These are phyloP conservation scores for Claviceps pazoutovae DNA, from an alignment of 2,329 filamentous ascomycete species.

Conservation along the genomic window DNA sequence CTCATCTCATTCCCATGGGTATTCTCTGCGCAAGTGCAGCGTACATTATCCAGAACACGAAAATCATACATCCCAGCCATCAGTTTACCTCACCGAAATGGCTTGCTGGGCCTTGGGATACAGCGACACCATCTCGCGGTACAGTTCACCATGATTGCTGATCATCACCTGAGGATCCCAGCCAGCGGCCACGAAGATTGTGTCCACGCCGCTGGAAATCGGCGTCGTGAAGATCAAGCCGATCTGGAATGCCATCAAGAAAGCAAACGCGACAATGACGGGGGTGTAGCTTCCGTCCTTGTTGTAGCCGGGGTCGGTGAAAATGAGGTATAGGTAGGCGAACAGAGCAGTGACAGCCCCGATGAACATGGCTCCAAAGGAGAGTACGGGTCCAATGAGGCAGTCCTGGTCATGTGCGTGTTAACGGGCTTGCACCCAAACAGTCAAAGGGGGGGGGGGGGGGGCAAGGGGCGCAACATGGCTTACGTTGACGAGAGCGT, in stretches of 20 bases:
- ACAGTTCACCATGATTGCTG: constrained; percentile 68
- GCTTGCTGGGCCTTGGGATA: constrained; percentile 75
- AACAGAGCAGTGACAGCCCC: constrained; percentile 70
- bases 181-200: constrained; percentile 70
- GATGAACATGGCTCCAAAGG: constrained; percentile 70
- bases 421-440: constrained; percentile 7
- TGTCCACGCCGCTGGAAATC: constrained; percentile 76
- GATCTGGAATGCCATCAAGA: constrained; percentile 82
- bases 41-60: not conserved
- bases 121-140: constrained; percentile 61
- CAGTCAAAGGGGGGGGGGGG: not conserved
- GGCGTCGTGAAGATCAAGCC: constrained; percentile 83
- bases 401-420: constrained; percentile 40
- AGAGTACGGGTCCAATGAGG: constrained; percentile 59
- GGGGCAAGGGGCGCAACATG: accelerated
- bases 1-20: not conserved
- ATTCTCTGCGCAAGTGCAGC: not conserved
- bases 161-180: constrained; percentile 64
- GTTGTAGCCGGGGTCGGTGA: constrained; percentile 73
- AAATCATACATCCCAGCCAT: not conserved
- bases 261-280: constrained; percentile 70
- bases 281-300: constrained; percentile 51
- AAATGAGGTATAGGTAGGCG: constrained; percentile 74
- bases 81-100: constrained; percentile 30
- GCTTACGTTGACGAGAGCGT: constrained; percentile 63